Percentiles rank a stretch among this genome's conserved stretches.
Evolutionary conservation across 1,139 yeast genomes (phyloP).

Genomic region (Protomyces inundatus): DNA sequence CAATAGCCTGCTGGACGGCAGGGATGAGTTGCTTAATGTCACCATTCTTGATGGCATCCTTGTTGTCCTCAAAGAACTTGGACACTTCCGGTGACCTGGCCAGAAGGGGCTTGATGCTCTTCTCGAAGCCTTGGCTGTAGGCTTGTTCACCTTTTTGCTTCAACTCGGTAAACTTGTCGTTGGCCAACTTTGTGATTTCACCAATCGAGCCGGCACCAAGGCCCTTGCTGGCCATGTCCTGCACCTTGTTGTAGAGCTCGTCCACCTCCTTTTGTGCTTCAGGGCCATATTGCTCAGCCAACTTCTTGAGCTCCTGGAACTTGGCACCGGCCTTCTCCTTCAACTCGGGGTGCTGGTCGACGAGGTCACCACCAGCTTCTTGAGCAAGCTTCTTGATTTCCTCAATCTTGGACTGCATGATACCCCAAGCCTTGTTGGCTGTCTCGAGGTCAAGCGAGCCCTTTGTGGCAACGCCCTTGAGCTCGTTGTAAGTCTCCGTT

Average conservation of each 20-base stretch:
- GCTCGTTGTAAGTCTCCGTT: slow-evolving; percentile 19
- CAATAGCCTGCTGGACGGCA: slow-evolving; percentile 22
- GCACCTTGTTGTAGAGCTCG: slow-evolving; percentile 20
- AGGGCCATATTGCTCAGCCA: slow-evolving; percentile 26
- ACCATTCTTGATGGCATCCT: slow-evolving; percentile 23
- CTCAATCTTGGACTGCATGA: slow-evolving; percentile 15
- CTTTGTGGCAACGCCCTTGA: slow-evolving; percentile 10
- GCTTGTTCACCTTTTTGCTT: slow-evolving; percentile 23
- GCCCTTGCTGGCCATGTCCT: slow-evolving; percentile 22
- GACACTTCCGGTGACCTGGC: slow-evolving; percentile 19
- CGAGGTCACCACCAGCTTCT: slow-evolving; percentile 15
- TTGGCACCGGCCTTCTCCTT: slow-evolving; percentile 18
- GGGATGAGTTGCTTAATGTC: slow-evolving; percentile 15
- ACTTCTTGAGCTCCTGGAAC: slow-evolving; percentile 4
- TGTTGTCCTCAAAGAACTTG: slow-evolving; percentile 23
- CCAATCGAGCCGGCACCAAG: slow-evolving; percentile 16
- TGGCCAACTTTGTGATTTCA: slow-evolving; percentile 9
- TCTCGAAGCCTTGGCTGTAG: slow-evolving; percentile 11
- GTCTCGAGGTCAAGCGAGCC: slow-evolving; percentile 16
- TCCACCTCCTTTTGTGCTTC: slow-evolving; percentile 26
- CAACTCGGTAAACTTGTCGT: slow-evolving; percentile 13
- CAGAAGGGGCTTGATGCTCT: slow-evolving; percentile 20
- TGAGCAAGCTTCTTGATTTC: slow-evolving; percentile 19
- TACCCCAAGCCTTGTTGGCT: slow-evolving; percentile 20
- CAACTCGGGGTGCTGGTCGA: slow-evolving; percentile 24